These are phyloP conservation scores for Pyrus bretschneideri DNA, from an alignment of 306 rosid species.

Conservation along the genomic window DNA sequence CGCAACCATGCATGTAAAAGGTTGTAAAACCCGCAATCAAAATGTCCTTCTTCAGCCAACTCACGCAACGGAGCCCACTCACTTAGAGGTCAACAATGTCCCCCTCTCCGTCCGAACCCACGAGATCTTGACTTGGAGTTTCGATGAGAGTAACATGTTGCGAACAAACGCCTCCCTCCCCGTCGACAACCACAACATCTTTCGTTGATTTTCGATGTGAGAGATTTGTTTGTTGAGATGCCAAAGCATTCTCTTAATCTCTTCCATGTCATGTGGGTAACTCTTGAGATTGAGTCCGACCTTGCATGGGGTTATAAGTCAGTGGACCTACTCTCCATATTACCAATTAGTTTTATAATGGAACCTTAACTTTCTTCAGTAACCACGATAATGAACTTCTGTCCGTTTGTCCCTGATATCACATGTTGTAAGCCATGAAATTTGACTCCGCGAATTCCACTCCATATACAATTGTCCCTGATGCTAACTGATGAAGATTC, in stretches of 20 bases:
- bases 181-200: background rate
- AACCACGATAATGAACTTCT: background rate
- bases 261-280: background rate
- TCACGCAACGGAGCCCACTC: no score
- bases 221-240: background rate
- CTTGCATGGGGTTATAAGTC: no score
- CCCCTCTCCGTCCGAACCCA: no score
- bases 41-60: no score
- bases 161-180: background rate
- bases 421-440: background rate
- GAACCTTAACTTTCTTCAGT: no score
- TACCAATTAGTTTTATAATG: no score
- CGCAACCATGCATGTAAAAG: background rate
- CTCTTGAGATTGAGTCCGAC: no score
- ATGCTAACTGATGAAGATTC: background rate
- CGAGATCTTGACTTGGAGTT: no score
- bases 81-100: no score
- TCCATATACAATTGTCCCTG: background rate
- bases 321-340: accelerated
- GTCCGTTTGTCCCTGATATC: background rate
- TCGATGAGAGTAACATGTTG: no score
- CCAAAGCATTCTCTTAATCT: background rate
- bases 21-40: background rate
- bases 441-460: background rate
- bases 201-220: no score